Evolutionary conservation across 2,329 filamentous ascomycete species (phyloP).

Genomic region (Diaporthe vexans): DNA sequence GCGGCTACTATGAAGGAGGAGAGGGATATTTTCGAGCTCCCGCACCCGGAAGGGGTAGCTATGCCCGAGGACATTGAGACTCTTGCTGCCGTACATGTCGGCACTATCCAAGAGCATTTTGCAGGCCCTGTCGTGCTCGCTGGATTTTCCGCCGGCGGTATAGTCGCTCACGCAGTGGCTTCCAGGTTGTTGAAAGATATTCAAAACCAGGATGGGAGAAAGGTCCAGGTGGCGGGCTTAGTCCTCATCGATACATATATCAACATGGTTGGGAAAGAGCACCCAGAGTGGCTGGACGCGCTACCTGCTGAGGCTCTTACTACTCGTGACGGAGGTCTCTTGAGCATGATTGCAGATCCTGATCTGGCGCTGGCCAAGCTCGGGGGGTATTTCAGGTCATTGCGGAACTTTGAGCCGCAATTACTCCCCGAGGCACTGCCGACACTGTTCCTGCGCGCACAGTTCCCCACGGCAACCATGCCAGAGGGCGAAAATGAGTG

Average conservation of each 20-base stretch:
- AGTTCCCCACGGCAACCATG: not conserved
- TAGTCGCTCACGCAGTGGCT: slow-evolving; percentile 2
- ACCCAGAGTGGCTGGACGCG: not conserved
- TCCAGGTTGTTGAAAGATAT: not conserved
- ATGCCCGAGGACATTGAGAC: slow-evolving; percentile 5
- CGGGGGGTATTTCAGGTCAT: not conserved
- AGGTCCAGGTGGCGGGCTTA: not conserved
- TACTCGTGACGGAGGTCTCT: not conserved
- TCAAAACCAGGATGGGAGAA: too few species aligned
- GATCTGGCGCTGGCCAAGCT: slow-evolving; percentile 14
- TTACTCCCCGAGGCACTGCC: not conserved
- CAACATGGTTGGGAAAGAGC: not conserved
- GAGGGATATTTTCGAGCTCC: slow-evolving; percentile 12
- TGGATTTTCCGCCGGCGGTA: not conserved
- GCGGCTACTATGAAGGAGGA: not conserved
- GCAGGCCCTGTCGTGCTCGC: not conserved
- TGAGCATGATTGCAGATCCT: not conserved
- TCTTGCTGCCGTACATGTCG: not conserved
- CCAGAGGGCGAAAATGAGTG: not conserved
- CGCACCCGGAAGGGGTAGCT: slow-evolving; percentile 2
- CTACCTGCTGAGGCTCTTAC: slow-evolving; percentile 4
- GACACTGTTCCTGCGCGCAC: not conserved
- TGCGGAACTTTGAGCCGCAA: not conserved
- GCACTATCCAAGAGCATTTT: not conserved
- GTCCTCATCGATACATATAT: slow-evolving; percentile 11